Evolutionary conservation across 257 asterid species (phyloP).

Genomic region (Leptodermis oblonga): DNA sequence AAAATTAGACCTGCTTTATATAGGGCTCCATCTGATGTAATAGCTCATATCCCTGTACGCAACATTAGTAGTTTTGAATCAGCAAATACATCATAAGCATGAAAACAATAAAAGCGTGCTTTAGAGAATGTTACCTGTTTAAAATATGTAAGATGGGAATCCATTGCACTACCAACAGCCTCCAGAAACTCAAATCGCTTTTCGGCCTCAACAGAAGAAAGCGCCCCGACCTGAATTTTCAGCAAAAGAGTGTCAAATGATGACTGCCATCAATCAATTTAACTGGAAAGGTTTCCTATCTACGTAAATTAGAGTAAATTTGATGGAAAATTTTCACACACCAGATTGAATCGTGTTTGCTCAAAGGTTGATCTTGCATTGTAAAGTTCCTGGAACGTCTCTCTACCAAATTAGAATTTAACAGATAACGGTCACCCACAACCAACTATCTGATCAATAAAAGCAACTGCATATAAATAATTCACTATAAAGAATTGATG

Average conservation of each 20-base stretch:
- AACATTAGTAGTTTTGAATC: slow-evolving; percentile 23
- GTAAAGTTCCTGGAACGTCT: slow-evolving; percentile 98
- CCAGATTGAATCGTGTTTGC: slow-evolving; percentile 93
- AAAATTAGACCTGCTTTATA: slow-evolving; percentile 65
- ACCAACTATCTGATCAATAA: slow-evolving; percentile 45
- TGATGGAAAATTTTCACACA: slow-evolving; percentile 29
- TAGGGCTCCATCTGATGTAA: slow-evolving; percentile 94
- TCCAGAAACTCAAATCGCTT: slow-evolving; percentile 86
- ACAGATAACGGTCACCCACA: slow-evolving; percentile 58
- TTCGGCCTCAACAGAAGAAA: slow-evolving; percentile 84
- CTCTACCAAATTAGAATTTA: slow-evolving; percentile 88
- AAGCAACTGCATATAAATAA: slow-evolving; percentile 21
- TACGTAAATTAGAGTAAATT: slow-evolving; percentile 9
- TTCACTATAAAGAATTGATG: slow-evolving; percentile 19
- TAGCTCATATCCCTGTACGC: slow-evolving; percentile 78
- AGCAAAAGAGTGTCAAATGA: neutral
- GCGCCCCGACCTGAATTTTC: slow-evolving; percentile 70
- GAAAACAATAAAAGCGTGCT: slow-evolving; percentile 9
- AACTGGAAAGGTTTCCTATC: slow-evolving; percentile 2
- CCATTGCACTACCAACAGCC: slow-evolving; percentile 84
- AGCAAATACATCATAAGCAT: slow-evolving; percentile 10
- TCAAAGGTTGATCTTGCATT: slow-evolving; percentile 80
- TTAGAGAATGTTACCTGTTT: slow-evolving; percentile 50
- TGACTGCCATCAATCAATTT: neutral
- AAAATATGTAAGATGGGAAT: slow-evolving; percentile 81